Evolutionary conservation across 2,329 filamentous ascomycete species (phyloP).

Genomic region (Xylariales sp.): DNA sequence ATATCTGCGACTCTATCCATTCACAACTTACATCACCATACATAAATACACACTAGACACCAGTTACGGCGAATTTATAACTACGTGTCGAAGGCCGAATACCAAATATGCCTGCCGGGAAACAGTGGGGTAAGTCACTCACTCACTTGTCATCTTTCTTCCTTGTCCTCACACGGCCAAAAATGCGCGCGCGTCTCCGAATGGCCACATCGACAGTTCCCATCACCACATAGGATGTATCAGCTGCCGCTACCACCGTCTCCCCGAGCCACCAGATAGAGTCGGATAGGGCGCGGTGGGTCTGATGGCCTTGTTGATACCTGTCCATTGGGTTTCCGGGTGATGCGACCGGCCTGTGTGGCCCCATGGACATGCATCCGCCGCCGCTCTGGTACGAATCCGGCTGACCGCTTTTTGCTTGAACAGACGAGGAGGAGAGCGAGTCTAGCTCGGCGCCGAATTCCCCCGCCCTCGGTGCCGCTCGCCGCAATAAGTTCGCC

Average conservation of each 20-base stretch:
- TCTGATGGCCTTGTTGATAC: slow-evolving; percentile 30
- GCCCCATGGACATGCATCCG: slow-evolving; percentile 31
- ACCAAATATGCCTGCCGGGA: slow-evolving; percentile 51
- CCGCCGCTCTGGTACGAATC: slow-evolving; percentile 31
- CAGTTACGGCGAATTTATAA: not conserved
- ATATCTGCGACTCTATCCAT: not conserved
- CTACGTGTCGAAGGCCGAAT: not conserved
- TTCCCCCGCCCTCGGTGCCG: slow-evolving; percentile 54
- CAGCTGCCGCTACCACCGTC: slow-evolving; percentile 1
- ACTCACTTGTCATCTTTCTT: slow-evolving; percentile 19
- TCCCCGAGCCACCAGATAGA: slow-evolving; percentile 18
- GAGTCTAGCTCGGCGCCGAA: slow-evolving; percentile 52
- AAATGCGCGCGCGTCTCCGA: slow-evolving; percentile 24
- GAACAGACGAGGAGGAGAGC: slow-evolving; percentile 53
- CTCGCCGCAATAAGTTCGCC: slow-evolving; percentile 77
- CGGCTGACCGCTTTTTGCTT: slow-evolving; percentile 42
- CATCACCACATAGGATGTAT: slow-evolving; percentile 24
- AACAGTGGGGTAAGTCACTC: slow-evolving; percentile 56
- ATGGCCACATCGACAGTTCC: slow-evolving; percentile 38
- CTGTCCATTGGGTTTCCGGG: slow-evolving; percentile 13
- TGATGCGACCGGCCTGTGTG: slow-evolving; percentile 31
- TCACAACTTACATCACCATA: not conserved
- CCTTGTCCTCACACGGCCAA: not conserved
- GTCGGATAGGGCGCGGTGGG: slow-evolving; percentile 36
- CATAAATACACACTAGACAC: not conserved